Evolutionary conservation across 1,284 basidiomycete species (phyloP), one percentile per base, ranked within the genome.

Genomic region (Melampsora larici-populina): DNA sequence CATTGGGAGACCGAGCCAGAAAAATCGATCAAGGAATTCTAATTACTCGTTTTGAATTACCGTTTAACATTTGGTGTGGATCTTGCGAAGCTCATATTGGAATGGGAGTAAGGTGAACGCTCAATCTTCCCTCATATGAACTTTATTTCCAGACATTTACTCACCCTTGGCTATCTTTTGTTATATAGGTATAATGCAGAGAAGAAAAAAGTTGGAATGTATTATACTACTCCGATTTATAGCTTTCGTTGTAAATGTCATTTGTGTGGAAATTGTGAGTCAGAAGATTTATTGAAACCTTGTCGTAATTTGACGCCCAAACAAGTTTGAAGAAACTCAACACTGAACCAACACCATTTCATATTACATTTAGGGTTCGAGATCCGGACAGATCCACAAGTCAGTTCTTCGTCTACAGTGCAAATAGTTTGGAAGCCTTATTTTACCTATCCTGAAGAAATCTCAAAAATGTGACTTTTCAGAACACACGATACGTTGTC

Each of bases 11-110:
- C 83, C 87, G 96, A 79, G 97, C 95, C 29, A 88, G 92, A 13
- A 96, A 97, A 85, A 86, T 97, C 65, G 93, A 95, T 84, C 89
- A 96, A 84, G 96, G 95, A 0, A 93, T 97, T 79, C 87, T 98
- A 49, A 92, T 97, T 70, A 92, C 92, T 43, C 91, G 96, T 18
- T 95, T 96, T 82, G 93, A 96, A 83, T 85, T 98, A 9, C 96
- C 96, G 0, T 99, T 95, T 86, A 94, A 97, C 83, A 94, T 97
- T 80, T 97, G 95, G 94, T 99, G 96, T 82, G 92, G 90, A 71
- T 90, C 90, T 85, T 98, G 95, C 85, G 89, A 94, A 84, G 91
- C 91, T 81, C 94, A 97, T 85, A 93, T 97, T 78, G 94, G 94
- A 21, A 95, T 95, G 88, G 94, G 95, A 36, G 95, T 97, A 2